phyloP scores from a whole-genome alignment of 495 filamentous ascomycete genomes.

The Paragyromitra xinjiangensis region DNA sequence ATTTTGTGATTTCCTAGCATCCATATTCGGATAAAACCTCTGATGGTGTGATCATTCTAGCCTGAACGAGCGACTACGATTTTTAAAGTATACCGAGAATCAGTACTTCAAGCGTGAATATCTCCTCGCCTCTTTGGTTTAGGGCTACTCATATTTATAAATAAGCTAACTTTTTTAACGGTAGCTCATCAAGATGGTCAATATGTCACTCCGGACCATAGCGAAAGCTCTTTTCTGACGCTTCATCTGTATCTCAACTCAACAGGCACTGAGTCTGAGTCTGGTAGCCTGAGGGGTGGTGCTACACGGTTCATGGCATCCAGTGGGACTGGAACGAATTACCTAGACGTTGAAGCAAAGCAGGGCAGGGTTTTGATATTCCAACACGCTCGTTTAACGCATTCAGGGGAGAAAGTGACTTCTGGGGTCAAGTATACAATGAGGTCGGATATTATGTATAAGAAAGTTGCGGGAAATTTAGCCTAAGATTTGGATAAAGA shows the following conservation, averaged over 20 bases:
- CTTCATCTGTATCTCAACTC: conserved; percentile 78
- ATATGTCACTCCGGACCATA: conserved; percentile 69
- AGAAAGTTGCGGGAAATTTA: conserved; percentile 42
- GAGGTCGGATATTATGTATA: conserved; percentile 80
- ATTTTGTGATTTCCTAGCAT: conserved; percentile 18
- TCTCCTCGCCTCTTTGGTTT: background rate
- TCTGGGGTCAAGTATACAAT: conserved; percentile 80
- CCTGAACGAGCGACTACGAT: conserved; percentile 81
- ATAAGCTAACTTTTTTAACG: background rate
- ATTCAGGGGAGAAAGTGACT: conserved; percentile 77
- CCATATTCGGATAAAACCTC: background rate
- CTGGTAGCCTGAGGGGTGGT: conserved; percentile 64
- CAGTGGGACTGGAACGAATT: conserved; percentile 59
- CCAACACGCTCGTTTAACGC: conserved; percentile 73
- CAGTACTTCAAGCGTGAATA: conserved; percentile 76
- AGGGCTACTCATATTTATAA: background rate
- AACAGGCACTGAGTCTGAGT: conserved; percentile 63
- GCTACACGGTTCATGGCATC: conserved; percentile 70
- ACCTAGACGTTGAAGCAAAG: conserved; percentile 73
- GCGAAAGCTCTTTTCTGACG: conserved; percentile 73
- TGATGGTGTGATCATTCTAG: conserved; percentile 5
- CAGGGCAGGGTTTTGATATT: conserved; percentile 78
- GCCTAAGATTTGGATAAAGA: background rate
- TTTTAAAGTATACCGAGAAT: conserved; percentile 78
- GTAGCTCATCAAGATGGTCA: conserved; percentile 77